Conservation (phyloP, 2,329 filamentous ascomycete species). For the Verticillium albo-atrum region DNA sequence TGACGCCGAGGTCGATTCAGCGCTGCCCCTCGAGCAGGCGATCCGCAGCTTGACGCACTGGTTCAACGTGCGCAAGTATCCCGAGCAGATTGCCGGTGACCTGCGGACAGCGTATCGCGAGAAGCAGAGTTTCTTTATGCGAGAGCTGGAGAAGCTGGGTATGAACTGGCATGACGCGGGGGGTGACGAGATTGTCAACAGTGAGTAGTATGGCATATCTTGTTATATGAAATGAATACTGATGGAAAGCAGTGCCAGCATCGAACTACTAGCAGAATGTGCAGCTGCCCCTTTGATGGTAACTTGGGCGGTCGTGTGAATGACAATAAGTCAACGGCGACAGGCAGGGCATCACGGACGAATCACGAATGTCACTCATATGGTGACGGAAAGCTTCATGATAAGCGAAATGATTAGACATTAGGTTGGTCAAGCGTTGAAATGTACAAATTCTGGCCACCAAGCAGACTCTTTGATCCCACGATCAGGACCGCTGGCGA, state of each 20-base stretch:
- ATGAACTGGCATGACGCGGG: conserved; percentile 40
- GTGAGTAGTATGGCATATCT: conserved; percentile 13
- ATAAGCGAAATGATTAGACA: not conserved
- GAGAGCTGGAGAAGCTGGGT: conserved; percentile 72
- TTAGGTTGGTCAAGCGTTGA: not conserved
- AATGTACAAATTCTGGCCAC: not conserved
- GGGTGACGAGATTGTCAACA: conserved; percentile 20
- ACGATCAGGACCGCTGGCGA: not conserved
- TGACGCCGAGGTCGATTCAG: conserved; percentile 90
- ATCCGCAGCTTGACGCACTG: conserved; percentile 87
- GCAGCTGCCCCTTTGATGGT: not conserved
- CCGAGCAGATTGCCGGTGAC: conserved; percentile 66
- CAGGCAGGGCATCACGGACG: not conserved
- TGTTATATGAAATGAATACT: not conserved
- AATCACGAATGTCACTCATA: not conserved
- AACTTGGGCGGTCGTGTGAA: not conserved
- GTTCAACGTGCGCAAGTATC: conserved; percentile 83
- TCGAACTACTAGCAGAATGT: conserved; percentile 4
- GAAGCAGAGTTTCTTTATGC: conserved; percentile 74
- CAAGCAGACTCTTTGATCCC: not conserved
- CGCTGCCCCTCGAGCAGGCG: conserved; percentile 86
- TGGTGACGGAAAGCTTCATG: not conserved
- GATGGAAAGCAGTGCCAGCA: conserved; percentile 6
- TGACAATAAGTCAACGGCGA: not conserved
- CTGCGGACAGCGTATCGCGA: conserved; percentile 58